These are phyloP conservation scores for Neofusicoccum kwambonambiense DNA, from an alignment of 2,329 filamentous ascomycete species.

Conservation along the genomic window DNA sequence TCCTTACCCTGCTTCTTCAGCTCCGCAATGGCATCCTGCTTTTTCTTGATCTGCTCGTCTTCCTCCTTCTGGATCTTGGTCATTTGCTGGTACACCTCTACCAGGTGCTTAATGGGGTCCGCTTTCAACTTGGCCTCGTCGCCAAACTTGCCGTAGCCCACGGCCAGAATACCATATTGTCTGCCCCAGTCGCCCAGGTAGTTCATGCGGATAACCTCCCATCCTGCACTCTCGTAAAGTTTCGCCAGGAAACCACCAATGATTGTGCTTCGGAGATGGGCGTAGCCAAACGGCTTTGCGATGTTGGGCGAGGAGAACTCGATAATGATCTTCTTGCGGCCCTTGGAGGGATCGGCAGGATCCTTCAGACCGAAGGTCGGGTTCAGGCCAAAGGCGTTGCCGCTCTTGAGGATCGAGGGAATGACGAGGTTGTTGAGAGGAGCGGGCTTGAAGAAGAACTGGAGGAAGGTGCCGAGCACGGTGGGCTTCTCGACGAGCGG, in stretches of 20 bases:
- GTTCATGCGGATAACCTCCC: slow-evolving; percentile 70
- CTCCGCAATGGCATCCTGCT: slow-evolving; percentile 36
- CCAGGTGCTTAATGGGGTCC: slow-evolving; percentile 80
- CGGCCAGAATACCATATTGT: slow-evolving; percentile 68
- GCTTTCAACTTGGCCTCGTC: slow-evolving; percentile 67
- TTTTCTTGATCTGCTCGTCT: slow-evolving; percentile 62
- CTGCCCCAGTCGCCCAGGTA: slow-evolving; percentile 80
- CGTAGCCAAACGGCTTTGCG: slow-evolving; percentile 77
- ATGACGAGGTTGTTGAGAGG: slow-evolving; percentile 66
- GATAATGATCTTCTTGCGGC: slow-evolving; percentile 67
- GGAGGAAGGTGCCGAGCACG: slow-evolving; percentile 66
- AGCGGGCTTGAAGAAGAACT: slow-evolving; percentile 76
- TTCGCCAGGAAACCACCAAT: slow-evolving; percentile 72
- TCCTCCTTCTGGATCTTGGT: slow-evolving; percentile 62
- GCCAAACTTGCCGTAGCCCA: slow-evolving; percentile 74
- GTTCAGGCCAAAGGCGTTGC: slow-evolving; percentile 63
- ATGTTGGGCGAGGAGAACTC: slow-evolving; percentile 88
- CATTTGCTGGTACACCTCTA: slow-evolving; percentile 78
- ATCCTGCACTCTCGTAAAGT: slow-evolving; percentile 66
- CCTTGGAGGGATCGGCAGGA: slow-evolving; percentile 58
- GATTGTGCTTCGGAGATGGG: slow-evolving; percentile 73
- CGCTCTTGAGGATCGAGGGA: slow-evolving; percentile 65
- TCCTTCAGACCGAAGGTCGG: slow-evolving; percentile 60
- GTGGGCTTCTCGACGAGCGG: slow-evolving; percentile 70
- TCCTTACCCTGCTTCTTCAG: slow-evolving; percentile 36